These are phyloP conservation scores for Bauhinia variegata DNA, from an alignment of 306 rosid genomes.

Conservation along the genomic window DNA sequence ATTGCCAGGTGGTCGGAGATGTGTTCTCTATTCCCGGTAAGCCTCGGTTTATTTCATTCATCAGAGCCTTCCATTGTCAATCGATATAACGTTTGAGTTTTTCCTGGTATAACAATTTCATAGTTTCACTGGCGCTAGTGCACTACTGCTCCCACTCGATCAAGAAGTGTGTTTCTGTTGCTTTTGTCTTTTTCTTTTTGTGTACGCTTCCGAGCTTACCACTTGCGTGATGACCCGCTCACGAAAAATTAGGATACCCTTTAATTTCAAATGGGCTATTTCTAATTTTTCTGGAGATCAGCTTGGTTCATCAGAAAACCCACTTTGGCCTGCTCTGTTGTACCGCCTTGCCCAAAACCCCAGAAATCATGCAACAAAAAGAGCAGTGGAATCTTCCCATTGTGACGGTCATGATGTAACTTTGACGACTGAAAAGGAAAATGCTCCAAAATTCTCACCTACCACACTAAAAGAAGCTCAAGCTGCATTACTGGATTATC, in stretches of 20 bases:
- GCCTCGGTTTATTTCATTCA: neutral
- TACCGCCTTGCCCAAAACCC: constrained; percentile 40
- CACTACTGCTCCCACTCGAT: neutral
- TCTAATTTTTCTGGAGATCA: constrained; percentile 33
- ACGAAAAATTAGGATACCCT: constrained; percentile 38
- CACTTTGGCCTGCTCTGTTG: constrained; percentile 23
- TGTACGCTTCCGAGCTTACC: neutral
- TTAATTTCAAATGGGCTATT: constrained; percentile 33
- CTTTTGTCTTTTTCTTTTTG: too few relatives aligned
- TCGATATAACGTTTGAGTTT: neutral
- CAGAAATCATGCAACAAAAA: constrained; percentile 48
- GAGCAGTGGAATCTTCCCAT: constrained; percentile 1
- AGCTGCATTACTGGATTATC: constrained; percentile 74
- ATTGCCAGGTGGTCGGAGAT: neutral
- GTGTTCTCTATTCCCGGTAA: neutral
- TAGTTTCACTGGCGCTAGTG: neutral
- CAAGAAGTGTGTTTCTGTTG: neutral
- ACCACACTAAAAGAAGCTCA: constrained; percentile 53
- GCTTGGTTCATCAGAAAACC: constrained; percentile 13
- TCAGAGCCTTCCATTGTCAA: neutral
- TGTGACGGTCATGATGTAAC: neutral
- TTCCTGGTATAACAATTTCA: neutral
- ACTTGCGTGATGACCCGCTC: constrained; percentile 49
- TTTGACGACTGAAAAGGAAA: neutral
- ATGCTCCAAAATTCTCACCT: too few relatives aligned